Evolutionary conservation across 1,139 yeast genomes (phyloP).

Genomic region (Blastobotrys petasosporus): DNA sequence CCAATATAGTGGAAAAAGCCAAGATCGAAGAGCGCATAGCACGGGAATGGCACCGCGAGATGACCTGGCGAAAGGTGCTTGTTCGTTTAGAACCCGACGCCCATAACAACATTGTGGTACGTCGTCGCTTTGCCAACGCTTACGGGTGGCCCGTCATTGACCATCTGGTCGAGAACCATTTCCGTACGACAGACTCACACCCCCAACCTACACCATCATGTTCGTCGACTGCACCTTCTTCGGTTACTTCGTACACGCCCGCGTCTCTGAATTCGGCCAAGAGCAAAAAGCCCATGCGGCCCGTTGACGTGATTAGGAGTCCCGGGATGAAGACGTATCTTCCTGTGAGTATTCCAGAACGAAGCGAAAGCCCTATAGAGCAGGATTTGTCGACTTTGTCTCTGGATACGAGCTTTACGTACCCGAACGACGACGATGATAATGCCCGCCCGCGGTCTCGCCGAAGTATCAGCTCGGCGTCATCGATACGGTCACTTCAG

Average conservation of each 20-base stretch:
- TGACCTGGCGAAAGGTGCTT: slow-evolving; percentile 89
- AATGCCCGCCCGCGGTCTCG: background rate
- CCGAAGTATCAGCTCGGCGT: slow-evolving; percentile 1
- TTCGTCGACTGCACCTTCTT: background rate
- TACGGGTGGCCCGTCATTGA: slow-evolving; percentile 94
- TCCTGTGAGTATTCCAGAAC: too few relatives aligned
- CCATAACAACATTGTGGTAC: slow-evolving; percentile 84
- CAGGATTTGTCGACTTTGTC: background rate
- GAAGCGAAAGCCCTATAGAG: too few relatives aligned
- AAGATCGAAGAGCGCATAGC: slow-evolving; percentile 79
- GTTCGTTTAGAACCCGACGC: slow-evolving; percentile 89
- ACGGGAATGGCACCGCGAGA: slow-evolving; percentile 73
- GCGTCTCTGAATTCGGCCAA: too few relatives aligned
- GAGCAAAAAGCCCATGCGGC: too few relatives aligned
- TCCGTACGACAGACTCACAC: slow-evolving; percentile 25
- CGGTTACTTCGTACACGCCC: background rate
- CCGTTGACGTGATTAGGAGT: too few relatives aligned
- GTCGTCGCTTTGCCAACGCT: slow-evolving; percentile 87
- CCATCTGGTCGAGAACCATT: slow-evolving; percentile 68
- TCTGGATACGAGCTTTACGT: slow-evolving; percentile 11
- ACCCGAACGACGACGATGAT: background rate
- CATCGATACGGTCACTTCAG: slow-evolving; percentile 1
- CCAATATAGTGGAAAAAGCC: slow-evolving; percentile 34
- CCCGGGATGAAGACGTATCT: too few relatives aligned
- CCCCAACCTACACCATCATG: background rate